Evolutionary conservation across 352 stramenopile species (phyloP), one percentile per base, ranked within the genome.

Genomic region (Phytopythium ostracodes): DNA sequence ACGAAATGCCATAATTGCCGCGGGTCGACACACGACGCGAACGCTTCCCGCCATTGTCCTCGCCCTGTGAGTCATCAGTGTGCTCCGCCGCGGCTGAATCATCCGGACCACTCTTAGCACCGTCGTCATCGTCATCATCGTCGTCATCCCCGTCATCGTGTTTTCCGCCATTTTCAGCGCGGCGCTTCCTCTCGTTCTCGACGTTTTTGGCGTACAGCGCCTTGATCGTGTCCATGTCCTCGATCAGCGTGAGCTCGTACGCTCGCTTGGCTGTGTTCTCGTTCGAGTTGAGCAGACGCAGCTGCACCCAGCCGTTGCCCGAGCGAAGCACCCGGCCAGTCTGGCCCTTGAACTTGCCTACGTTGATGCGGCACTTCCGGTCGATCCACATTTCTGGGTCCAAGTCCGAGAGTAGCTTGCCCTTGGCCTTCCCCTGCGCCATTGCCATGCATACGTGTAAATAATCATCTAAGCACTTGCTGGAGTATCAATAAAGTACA

Each of bases 341-440:
- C 24, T 80, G 65, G 1, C 85, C 85, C 44, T 92, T 92, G 61
- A 94, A 96, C 68, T 96, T 96, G 60, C 87, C 87, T 1, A 96
- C 87, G 54, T 96, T 96, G 57, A 96, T 92, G 20, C 87, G 81
- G 47, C 86, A 93, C 47, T 84, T 82, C 50, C 87, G 87, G 49
- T 91, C 84, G 29, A 96, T 92, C 87, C 87, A 96, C 84, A 96
- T 91, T 24, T 96, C 87, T 1, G 87, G 86, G 43, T 96, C 87
- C 36, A 96, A 55, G 59, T 84, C 75, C 1, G 87, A 94, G 1
- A 96, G 70, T 20, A 96, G 61, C 56, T 88, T 77, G 8, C 79
- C 75, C 38, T 88, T 91, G 25, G 11, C 24, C 15, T 33, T 14
- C 1, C 2, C 47, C 47, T 54, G 24, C 20, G 17, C 24, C 29